Base-by-base conservation (phyloP, 2,329 filamentous ascomycete genomes). In the Myotisia sp. region DNA sequence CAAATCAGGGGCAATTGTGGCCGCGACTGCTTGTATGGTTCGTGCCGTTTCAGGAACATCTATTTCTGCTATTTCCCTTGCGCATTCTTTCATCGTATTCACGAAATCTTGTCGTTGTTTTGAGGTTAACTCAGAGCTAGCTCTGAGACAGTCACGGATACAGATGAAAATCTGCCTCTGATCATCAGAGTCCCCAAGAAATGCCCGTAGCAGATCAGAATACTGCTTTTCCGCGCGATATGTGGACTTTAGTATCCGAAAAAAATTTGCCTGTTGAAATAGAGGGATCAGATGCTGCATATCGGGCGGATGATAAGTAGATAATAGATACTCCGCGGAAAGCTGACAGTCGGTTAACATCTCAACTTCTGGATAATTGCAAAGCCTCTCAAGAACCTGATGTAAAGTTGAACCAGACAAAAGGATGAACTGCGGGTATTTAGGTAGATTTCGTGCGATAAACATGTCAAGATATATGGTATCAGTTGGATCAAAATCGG, bases 381-480 rank as follows among this genome's bases (percentile, higher is more conserved):
- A 98, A 3, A 98, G 67, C 2, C 85, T 79, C 23, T 74, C 66
- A 17, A 98, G 67, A 6, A 94, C 77, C 39, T 76, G 76, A 39
- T 85, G 82, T 1, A 98, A 66, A 2, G 81, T 79, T 2, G 82
- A 85, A 12, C 86, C 90, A 0, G 87, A 81, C 29, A 98, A 73
- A 7, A 95, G 70, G 33, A 98, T 76, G 49, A 94, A 94, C 52
- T 95, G 87, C 1, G 86, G 85, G 50, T 93, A 98, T 54, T 98
- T 98, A 3, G 92, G 83, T 32, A 98, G 62, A 52, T 93, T 98
- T 37, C 90, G 76, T 12, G 90, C 87, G 51, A 98, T 80, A 51
- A 98, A 98, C 85, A 98, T 98, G 57, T 98, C 85, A 28, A 98
- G 70, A 55, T 93, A 98, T 37, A 98, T 82, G 8, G 81, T 86